Base-by-base conservation (phyloP, 441 rosid species). In the Geranium incanum region DNA sequence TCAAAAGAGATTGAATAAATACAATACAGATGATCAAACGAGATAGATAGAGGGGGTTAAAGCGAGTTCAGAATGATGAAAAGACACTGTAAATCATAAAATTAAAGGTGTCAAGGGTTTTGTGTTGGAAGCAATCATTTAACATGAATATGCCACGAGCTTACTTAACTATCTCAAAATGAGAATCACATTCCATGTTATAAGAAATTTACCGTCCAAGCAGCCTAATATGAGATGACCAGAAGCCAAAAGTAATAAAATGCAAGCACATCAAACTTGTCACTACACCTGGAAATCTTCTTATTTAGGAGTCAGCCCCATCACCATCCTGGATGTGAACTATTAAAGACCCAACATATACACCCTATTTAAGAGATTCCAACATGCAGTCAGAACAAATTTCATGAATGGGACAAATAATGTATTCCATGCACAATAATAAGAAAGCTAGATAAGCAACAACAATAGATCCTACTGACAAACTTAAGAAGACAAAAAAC, bases 291-390 rank as follows among this genome's bases (percentile, higher is more conserved):
- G 91, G 83, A 76, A 75, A 83, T 86, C 94, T 85, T 90, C 90
- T 86, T 86, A 87, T 77, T 85, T 87, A 90, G 91, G 84, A 84
- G 88, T 84, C 85, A 84, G 89, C 96, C 79, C 81, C 97, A 78
- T 84, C 91, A 85, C 81, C 91, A 78, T 81, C 89, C 88, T 78
- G 89, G 82, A 86, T 28, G 87, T 81, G 92, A 87, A 79, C 75
- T 81, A 87, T 55, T 86, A 91, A 77, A 90, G 72, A 88, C 86
- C 89, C 91, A 85, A 89, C 75, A 89, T 83, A 87, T 85, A 83
- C 79, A 83, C 82, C 95, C 91, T 87, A 91, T 86, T 89, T 85
- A 85, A 91, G 84, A 91, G 88, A 87, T 87, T 86, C 85, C 92
- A 89, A 80, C 85, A 83, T 78, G 73, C 79, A 79, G 85, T 87